Percentiles rank a stretch among this genome's conserved stretches.
phyloP scores from a whole-genome alignment of 345 rosid species.

The Salix viminalis region DNA sequence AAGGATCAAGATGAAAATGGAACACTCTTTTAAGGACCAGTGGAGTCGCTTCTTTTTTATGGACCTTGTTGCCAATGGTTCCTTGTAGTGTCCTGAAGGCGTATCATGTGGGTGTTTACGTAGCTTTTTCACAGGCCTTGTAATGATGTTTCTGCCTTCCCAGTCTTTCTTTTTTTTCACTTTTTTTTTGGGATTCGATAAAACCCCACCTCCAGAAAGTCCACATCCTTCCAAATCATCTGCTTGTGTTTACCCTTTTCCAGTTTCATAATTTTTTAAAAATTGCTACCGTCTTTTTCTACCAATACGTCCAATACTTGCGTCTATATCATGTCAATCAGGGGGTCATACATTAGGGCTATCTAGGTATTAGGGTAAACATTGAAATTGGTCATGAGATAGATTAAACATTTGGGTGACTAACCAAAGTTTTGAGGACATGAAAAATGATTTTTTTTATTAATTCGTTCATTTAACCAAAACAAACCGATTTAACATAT shows the following conservation, averaged over 20 bases:
- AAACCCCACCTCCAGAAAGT: too few relatives aligned
- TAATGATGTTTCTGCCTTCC: background rate
- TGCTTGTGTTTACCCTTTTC: background rate
- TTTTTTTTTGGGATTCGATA: too few relatives aligned
- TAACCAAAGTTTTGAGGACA: background rate
- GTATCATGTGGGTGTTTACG: background rate
- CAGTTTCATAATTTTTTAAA: too few relatives aligned
- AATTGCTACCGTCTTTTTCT: too few relatives aligned
- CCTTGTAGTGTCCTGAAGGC: background rate
- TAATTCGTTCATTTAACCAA: background rate
- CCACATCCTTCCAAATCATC: background rate
- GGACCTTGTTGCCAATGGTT: background rate
- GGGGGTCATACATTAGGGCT: too few relatives aligned
- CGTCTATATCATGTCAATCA: too few relatives aligned
- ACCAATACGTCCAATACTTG: too few relatives aligned
- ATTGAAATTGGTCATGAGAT: too few relatives aligned
- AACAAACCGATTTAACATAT: too few relatives aligned
- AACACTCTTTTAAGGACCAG: background rate
- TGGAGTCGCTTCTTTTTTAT: background rate
- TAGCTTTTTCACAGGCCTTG: background rate
- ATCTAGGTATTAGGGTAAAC: too few relatives aligned
- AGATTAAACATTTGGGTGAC: too few relatives aligned
- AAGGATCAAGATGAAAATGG: background rate
- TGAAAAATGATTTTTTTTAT: background rate
- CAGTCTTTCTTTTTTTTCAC: too few relatives aligned